Base-by-base conservation (phyloP, 2,329 filamentous ascomycete genomes). In the Geosmithia flava region DNA sequence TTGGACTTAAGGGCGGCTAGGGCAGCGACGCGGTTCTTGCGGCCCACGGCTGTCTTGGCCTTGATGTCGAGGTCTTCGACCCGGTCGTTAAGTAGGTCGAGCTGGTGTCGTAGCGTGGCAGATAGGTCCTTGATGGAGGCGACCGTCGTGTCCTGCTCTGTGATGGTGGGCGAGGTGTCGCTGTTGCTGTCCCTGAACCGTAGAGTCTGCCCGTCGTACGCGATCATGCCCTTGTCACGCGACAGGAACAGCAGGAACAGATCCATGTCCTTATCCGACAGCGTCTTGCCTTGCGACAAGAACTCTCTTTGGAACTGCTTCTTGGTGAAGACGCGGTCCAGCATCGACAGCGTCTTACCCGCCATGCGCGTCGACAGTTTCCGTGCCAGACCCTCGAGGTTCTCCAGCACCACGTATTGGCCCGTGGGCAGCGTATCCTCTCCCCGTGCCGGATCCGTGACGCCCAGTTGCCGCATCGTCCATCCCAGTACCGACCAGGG, bases 121-220 rank as follows among this genome's bases (percentile, higher is more conserved):
- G 89, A 83, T 11, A 95, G 74, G 23, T 85, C 80, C 58, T 90
- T 91, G 10, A 98, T 76, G 17, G 85, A 85, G 1, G 89, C 89
- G 52, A 96, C 87, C 1, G 87, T 85, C 4, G 72, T 70, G 65
- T 98, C 93, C 56, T 94, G 84, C 49, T 81, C 70, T 1, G 85
- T 86, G 53, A 97, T 83, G 1, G 85, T 86, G 53, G 97, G 83
- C 0, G 56, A 55, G 1, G 59, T 50, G 43, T 68, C 64, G 47
- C 78, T 72, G 3, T 71, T 68, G 0, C 74, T 61, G 0, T 66
- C 65, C 56, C 78, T 83, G 62, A 97, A 82, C 60, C 86, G 90
- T 55, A 98, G 75, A 0, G 81, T 87, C 53, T 80, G 66, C 4
- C 76, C 78, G 57, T 88, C 81, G 55, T 72, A 80, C 46, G 67